Percentiles rank a stretch among this genome's conserved stretches.
Conservation (phyloP, 257 asterid species). For the Nicotiana noctiflora region DNA sequence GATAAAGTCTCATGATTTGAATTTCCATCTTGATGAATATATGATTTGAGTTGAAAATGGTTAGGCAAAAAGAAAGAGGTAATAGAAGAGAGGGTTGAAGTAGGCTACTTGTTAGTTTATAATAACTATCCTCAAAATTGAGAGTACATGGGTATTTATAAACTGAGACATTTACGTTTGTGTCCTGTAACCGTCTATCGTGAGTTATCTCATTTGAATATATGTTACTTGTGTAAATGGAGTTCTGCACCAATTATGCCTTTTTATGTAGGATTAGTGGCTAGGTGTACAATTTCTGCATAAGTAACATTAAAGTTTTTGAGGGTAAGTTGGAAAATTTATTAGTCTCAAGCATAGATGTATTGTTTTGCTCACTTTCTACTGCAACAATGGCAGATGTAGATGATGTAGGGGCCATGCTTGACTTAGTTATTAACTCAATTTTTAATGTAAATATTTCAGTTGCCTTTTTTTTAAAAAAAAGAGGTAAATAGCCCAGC, state of each 20-base stretch:
- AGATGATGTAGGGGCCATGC: not conserved
- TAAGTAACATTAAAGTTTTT: not conserved
- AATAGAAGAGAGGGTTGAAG: not conserved
- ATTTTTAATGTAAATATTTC: not conserved
- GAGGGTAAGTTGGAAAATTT: not conserved
- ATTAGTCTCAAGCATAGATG: not conserved
- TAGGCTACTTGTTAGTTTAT: not conserved
- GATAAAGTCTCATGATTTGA: not conserved
- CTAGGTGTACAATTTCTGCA: not conserved
- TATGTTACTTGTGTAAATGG: no score
- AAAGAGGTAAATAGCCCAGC: not conserved
- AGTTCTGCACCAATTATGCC: not conserved
- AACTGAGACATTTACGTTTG: not conserved
- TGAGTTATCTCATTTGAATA: not conserved
- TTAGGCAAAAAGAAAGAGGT: not conserved
- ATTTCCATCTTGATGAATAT: not conserved
- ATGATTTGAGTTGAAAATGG: not conserved
- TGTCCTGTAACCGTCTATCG: not conserved
- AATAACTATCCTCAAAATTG: not conserved
- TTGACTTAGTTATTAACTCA: not conserved
- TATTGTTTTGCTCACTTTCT: not conserved
- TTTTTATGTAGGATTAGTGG: not conserved
- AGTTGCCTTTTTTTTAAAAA: not conserved
- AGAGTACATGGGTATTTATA: not conserved
- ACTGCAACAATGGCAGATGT: slow-evolving; percentile 4